Evolutionary conservation across 352 stramenopile genomes (phyloP).

Genomic region (Phytophthora colocasiae): DNA sequence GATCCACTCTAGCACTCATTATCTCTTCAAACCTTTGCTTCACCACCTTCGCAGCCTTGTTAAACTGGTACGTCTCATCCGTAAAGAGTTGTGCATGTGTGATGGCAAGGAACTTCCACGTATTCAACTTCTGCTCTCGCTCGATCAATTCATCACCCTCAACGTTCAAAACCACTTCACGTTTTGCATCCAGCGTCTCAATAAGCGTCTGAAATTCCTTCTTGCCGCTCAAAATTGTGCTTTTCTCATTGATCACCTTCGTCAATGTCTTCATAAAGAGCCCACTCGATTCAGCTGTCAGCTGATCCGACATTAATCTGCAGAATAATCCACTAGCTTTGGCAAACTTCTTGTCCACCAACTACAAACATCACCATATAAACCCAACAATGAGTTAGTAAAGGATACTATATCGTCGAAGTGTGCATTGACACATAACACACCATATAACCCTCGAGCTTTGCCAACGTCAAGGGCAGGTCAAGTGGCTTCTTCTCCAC

Average conservation of each 20-base stretch:
- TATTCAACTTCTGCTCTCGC: conserved; percentile 31
- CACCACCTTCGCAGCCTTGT: conserved; percentile 68
- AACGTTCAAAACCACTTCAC: conserved; percentile 31
- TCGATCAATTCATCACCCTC: conserved; percentile 7
- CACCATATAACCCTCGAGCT: conserved; percentile 79
- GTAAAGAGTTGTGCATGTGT: conserved; percentile 78
- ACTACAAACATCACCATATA: conserved; percentile 24
- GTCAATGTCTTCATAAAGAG: conserved; percentile 60
- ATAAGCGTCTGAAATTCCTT: conserved; percentile 64
- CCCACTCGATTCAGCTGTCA: conserved; percentile 42
- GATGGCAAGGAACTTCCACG: conserved; percentile 67
- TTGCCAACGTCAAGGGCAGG: conserved; percentile 48
- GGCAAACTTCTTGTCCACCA: conserved; percentile 79
- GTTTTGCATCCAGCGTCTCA: conserved; percentile 47
- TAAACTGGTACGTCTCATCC: conserved; percentile 86
- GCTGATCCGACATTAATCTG: conserved; percentile 52
- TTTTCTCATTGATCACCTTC: conserved; percentile 55
- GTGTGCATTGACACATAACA: not conserved
- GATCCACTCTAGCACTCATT: conserved; percentile 15
- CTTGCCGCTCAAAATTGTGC: conserved; percentile 50
- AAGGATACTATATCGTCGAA: no score
- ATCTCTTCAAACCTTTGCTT: conserved; percentile 57
- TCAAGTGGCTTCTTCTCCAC: conserved; percentile 44
- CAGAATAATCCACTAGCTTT: conserved; percentile 71
- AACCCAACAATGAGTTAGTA: no score